These are phyloP conservation scores for Choanephora cucurbitarum DNA, from an alignment of 371 early-diverging fungal genomes.

Conservation along the genomic window DNA sequence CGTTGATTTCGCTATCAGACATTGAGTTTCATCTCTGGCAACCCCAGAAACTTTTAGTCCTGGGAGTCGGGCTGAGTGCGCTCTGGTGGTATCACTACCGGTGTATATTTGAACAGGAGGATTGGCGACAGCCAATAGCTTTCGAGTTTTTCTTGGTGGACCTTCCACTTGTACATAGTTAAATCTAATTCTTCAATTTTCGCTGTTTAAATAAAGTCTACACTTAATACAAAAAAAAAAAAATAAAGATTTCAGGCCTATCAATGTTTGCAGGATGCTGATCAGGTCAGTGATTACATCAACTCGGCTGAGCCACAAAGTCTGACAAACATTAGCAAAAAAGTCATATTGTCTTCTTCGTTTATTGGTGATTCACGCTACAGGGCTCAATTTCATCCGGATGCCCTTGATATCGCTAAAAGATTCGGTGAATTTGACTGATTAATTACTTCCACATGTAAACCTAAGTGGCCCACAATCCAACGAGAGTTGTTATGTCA, in stretches of 20 bases:
- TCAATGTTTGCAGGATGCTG: not conserved
- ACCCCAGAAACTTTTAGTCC: no score
- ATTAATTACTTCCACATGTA: slow-evolving; percentile 42
- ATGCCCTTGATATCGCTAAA: slow-evolving; percentile 29
- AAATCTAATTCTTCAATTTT: no score
- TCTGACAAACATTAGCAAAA: not conserved
- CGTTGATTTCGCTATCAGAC: no score
- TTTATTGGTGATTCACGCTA: slow-evolving; percentile 29
- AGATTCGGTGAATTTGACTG: slow-evolving; percentile 27
- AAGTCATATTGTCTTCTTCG: slow-evolving; percentile 12
- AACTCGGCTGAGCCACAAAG: not conserved
- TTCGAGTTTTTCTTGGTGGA: no score
- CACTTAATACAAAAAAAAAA: not conserved
- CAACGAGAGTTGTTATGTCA: slow-evolving; percentile 10
- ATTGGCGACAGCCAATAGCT: no score
- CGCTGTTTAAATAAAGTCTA: no score
- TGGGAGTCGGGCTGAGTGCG: no score
- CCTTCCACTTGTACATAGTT: no score
- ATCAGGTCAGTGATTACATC: not conserved
- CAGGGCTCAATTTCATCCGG: slow-evolving; percentile 32
- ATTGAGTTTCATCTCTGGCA: no score
- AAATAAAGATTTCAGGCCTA: not conserved
- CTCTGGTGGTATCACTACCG: no score
- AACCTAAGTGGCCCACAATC: slow-evolving; percentile 36
- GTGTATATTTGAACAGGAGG: no score